These are phyloP conservation scores for Aspergillus piperis DNA, from an alignment of 2,329 filamentous ascomycete species.

Conservation along the genomic window DNA sequence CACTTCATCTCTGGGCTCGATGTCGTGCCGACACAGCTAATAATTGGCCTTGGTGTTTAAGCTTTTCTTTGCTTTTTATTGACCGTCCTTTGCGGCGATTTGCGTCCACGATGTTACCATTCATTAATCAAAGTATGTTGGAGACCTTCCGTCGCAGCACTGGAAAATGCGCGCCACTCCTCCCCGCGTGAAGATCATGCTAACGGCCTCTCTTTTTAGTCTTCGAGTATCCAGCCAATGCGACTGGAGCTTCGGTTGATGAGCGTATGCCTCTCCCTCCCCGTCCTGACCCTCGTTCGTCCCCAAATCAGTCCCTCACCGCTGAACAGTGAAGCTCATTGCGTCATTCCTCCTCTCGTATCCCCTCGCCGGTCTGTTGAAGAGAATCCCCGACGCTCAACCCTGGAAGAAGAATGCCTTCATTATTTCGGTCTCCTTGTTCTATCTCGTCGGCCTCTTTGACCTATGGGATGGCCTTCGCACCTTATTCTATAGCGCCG, in stretches of 20 bases:
- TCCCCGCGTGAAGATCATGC: slow-evolving; percentile 16
- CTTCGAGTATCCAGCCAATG: slow-evolving; percentile 59
- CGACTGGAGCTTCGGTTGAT: slow-evolving; percentile 65
- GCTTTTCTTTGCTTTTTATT: slow-evolving; percentile 9
- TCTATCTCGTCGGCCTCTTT: slow-evolving; percentile 92
- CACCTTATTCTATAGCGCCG: slow-evolving; percentile 77
- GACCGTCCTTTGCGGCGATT: slow-evolving; percentile 3
- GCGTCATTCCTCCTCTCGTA: slow-evolving; percentile 89
- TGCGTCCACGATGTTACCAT: slow-evolving; percentile 59
- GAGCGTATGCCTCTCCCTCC: slow-evolving; percentile 52
- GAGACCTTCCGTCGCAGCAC: slow-evolving; percentile 1
- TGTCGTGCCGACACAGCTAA: slow-evolving; percentile 3
- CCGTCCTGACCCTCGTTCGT: background rate
- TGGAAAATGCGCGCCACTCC: background rate
- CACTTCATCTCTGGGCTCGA: slow-evolving; percentile 3
- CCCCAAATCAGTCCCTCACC: background rate
- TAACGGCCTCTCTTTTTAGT: slow-evolving; percentile 45
- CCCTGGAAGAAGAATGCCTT: slow-evolving; percentile 87
- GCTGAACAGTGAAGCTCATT: slow-evolving; percentile 78
- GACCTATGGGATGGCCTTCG: slow-evolving; percentile 83
- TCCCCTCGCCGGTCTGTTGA: slow-evolving; percentile 82
- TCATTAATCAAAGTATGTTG: slow-evolving; percentile 60
- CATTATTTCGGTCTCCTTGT: slow-evolving; percentile 75
- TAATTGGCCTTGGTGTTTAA: background rate
- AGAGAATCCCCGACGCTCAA: slow-evolving; percentile 81